Evolutionary conservation across 108 stramenopile species (phyloP), one percentile per base, ranked within the genome.

Genomic region (Nannochloropsis oceanica): DNA sequence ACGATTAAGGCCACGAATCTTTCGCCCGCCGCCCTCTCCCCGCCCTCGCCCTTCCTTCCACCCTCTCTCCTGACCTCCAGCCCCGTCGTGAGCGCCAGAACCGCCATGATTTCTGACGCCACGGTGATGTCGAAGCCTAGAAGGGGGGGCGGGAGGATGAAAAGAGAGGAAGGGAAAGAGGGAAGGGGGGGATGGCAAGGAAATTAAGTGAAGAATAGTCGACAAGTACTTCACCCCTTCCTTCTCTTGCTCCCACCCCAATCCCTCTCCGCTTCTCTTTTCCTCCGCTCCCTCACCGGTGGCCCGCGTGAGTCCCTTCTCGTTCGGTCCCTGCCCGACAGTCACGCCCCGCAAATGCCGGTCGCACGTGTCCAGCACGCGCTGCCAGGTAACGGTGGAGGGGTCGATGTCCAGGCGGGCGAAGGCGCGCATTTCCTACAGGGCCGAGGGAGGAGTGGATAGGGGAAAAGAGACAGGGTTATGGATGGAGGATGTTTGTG

Each of bases 341-440:
- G 89, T 91, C 9, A 98, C 91, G 12, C 83, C 88, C 26, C 98
- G 93, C 83, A 99, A 92, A 84, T 95, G 95, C 42, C 98, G 92
- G 94, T 99, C 98, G 89, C 98, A 99, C 11, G 95, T 95, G 87
- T 99, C 98, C 82, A 99, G 82, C 3, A 99, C 98, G 20, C 98
- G 93, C 82, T 96, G 92, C 98, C 98, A 99, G 13, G 97, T 99
- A 82, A 99, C 95, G 80, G 95, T 96, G 12, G 88, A 80, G 13
- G 94, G 94, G 59, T 99, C 97, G 84, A 98, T 93, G 91, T 99
- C 96, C 83, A 99, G 91, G 43, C 98, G 84, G 20, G 44, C 20
- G 25, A 20, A 27, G 81, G 34, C 1, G 34, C 34, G 34, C 34
- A 34, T 34, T 34, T 34, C 34, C 34, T 81, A 26, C 25, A 8